Evolutionary conservation across 352 stramenopile species (phyloP), one percentile per base, ranked within the genome.

Genomic region (Pythium apleroticum): DNA sequence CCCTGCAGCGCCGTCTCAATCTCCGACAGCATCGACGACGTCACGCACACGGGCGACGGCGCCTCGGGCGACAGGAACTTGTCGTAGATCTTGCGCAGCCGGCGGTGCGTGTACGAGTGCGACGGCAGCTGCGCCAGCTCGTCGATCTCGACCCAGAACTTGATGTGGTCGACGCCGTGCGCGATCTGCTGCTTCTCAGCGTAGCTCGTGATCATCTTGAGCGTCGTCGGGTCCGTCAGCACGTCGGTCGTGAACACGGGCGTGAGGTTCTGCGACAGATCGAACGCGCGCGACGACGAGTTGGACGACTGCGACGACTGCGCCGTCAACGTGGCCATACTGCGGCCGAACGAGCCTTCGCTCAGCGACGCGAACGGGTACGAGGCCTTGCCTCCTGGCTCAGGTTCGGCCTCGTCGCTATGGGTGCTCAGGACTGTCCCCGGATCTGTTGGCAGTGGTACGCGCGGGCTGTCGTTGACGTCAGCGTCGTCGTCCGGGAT

Each of bases 61-160:
- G 85, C 85, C 9, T 90, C 78, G 0, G 81, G 81, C 0, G 83
- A 91, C 9, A 94, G 56, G 49, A 94, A 94, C 66, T 94, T 94
- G 74, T 94, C 81, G 72, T 94, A 94, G 68, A 94, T 92, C 57
- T 94, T 91, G 35, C 73, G 85, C 14, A 94, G 75, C 11, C 84
- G 79, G 2, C 84, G 84, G 57, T 91, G 77, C 15, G 85, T 94
- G 69, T 94, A 94, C 39, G 84, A 90, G 33, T 90, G 81, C 19
- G 81, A 91, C 24, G 85, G 83, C 15, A 94, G 63, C 48, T 86
- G 70, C 54, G 88, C 78, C 33, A 94, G 65, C 53, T 90, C 74
- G 65, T 92, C 83, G 46, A 94, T 88, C 57, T 94, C 85, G 65
- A 86, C 80, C 85, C 85, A 94, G 69, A 94, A 94, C 10, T 77